A percentile compares a stretch with the other conserved stretches of the same genome.
phyloP scores from a whole-genome alignment of 192 early-diverging fungal genomes.

The Geosiphon pyriformis region DNA sequence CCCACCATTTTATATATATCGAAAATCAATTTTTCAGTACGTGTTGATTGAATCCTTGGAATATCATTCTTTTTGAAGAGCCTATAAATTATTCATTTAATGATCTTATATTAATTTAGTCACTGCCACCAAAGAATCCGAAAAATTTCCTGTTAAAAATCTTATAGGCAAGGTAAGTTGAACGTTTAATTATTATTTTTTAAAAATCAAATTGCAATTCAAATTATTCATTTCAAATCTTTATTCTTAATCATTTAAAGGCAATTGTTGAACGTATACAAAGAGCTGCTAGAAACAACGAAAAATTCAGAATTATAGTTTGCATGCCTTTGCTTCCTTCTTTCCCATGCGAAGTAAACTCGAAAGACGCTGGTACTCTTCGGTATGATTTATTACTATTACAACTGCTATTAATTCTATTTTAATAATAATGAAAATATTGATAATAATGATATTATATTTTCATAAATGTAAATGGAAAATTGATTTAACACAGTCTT shows the following conservation, averaged over 20 bases:
- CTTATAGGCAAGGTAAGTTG: conserved; percentile 63
- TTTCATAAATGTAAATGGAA: not conserved
- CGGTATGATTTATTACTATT: conserved; percentile 35
- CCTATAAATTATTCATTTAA: not conserved
- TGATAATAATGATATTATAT: too few relatives aligned
- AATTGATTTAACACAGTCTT: conserved; percentile 33
- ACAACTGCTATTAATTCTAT: not conserved
- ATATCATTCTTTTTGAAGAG: too few relatives aligned
- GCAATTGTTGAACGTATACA: conserved; percentile 74
- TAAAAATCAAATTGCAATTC: not conserved
- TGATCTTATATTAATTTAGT: conserved; percentile 27
- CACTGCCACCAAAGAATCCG: conserved; percentile 40
- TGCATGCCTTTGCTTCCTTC: conserved; percentile 86
- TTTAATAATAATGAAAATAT: too few relatives aligned
- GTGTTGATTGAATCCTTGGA: conserved; percentile 14
- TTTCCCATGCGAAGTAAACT: conserved; percentile 77
- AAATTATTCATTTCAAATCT: not conserved
- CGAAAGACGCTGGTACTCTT: conserved; percentile 67
- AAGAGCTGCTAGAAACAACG: conserved; percentile 56
- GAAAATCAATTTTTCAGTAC: conserved; percentile 92
- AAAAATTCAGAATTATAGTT: conserved; percentile 77
- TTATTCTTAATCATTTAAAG: not conserved
- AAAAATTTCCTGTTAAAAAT: conserved; percentile 65
- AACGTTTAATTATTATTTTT: too few relatives aligned
- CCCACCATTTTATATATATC: conserved; percentile 90